A percentile compares a stretch with the other conserved stretches of the same genome.
Conservation (phyloP, 106 monocot species). For the Iris macrosiphon region DNA sequence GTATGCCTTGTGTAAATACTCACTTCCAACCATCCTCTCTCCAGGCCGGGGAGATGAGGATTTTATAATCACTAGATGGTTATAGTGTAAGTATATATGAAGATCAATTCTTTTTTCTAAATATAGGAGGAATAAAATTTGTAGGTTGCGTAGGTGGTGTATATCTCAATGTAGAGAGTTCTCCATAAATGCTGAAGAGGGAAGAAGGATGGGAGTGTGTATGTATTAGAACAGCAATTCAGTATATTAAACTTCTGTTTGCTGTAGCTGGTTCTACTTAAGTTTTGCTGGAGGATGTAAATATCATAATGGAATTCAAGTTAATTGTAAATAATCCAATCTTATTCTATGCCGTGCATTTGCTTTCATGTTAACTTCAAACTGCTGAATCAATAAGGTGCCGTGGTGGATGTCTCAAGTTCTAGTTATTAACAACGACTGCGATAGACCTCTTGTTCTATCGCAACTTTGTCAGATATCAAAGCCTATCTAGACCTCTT, state of each 20-base stretch:
- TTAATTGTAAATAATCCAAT: not conserved
- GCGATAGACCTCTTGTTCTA: no score
- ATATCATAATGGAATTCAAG: not conserved
- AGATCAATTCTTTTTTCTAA: not conserved
- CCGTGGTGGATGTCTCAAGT: no score
- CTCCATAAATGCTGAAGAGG: not conserved
- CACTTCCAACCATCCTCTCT: not conserved
- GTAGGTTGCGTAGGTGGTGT: not conserved
- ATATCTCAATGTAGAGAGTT: constrained; percentile 3
- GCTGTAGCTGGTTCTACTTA: not conserved
- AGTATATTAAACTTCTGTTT: not conserved
- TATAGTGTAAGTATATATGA: not conserved
- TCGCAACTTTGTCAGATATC: no score
- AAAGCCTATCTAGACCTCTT: no score
- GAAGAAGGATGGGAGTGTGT: not conserved
- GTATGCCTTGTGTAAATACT: constrained; percentile 33
- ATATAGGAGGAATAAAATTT: constrained; percentile 1
- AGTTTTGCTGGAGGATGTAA: not conserved
- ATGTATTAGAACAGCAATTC: not conserved
- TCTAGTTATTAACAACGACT: no score
- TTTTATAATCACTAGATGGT: not conserved
- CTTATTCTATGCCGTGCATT: not conserved
- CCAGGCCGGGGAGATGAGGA: not conserved
- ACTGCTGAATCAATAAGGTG: no score
- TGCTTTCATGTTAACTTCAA: not conserved